Base-by-base conservation (phyloP, 805 yeast genomes). In the Pichia exigua region DNA sequence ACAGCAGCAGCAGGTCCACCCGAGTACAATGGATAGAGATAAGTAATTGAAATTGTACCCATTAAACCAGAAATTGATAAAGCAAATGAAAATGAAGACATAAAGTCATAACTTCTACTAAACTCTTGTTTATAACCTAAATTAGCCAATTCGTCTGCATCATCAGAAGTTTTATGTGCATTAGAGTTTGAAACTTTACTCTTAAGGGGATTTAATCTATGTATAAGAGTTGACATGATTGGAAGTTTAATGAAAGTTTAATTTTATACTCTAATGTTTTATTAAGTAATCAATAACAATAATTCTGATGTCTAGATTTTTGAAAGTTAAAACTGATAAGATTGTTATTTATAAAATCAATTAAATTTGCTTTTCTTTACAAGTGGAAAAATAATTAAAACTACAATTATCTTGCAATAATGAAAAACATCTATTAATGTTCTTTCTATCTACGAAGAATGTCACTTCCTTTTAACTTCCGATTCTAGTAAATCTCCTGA, bases 121-220 rank as follows among this genome's bases (percentile, higher is more conserved):
- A 83, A 71, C 57, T 82, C 87, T 62, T 79, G 83, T 61, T 77
- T 77, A 60, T 82, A 82, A 18, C 87, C 88, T 52, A 81, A 67
- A 49, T 65, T 57, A 20, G 71, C 73, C 51, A 69, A 58, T 44
- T 59, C 64, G 35, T 64, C 62, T 41, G 81, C 82, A 55, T 72
- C 72, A 58, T 79, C 75, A 39, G 79, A 80, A 32, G 71, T 62
- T 13, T 67, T 59, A 20, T 40, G 42, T 18, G 9, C 17, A 20
- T 18, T 21, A 18, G n/a, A 4, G 7, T 21, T 18, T n/a, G 38
- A 18, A 12, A 28, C 26, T 17, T 17, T 35, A 35, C 39, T 35
- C 20, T 35, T 35, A 7, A 35, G 5, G 26, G 70, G 66, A 46
- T 70, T 70, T 41, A 67, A 57, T 53, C 73, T 70, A 56, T 75